Percentiles rank a stretch among this genome's conserved stretches.
Conservation (phyloP, 2,329 filamentous ascomycete species). For the Trichoderma cornu-damae region DNA sequence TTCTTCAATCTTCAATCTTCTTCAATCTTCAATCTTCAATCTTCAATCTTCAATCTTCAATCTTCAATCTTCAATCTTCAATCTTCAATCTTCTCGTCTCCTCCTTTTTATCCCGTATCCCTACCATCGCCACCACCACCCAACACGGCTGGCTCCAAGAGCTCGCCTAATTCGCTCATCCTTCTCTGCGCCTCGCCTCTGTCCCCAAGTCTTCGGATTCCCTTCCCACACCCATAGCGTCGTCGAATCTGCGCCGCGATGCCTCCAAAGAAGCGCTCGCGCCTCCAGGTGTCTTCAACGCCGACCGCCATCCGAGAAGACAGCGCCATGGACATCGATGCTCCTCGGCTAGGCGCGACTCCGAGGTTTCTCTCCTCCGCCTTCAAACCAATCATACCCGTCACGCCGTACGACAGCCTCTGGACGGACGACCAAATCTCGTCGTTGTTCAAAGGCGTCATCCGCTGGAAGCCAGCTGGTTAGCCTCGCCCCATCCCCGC, state of each 20-base stretch:
- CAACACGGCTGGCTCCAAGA: too few species aligned
- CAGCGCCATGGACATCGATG: constrained; percentile 57
- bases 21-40: too few species aligned
- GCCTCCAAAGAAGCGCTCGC: constrained; percentile 67
- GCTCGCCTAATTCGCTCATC: too few species aligned
- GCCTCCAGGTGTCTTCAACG: constrained; percentile 54
- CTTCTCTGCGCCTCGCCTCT: too few species aligned
- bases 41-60: too few species aligned
- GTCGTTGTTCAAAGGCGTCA: constrained; percentile 85
- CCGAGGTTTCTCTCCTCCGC: constrained; percentile 25
- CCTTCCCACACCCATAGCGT: not conserved
- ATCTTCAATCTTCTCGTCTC: too few species aligned
- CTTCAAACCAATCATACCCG: constrained; percentile 23
- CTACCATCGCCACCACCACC: not conserved
- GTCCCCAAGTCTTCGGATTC: too few species aligned
- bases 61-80: too few species aligned
- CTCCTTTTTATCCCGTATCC: not conserved
- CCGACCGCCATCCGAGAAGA: constrained; percentile 50
- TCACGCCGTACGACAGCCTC: constrained; percentile 50
- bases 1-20: too few species aligned
- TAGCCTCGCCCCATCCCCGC: constrained; percentile 20
- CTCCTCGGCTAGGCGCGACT: constrained; percentile 50
- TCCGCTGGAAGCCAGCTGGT: constrained; percentile 96
- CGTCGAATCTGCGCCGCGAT: constrained; percentile 39
- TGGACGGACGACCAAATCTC: constrained; percentile 97